A percentile compares a stretch with the other conserved stretches of the same genome.
phyloP scores from a whole-genome alignment of 768 basidiomycete species.

The Psilocybe cyanescens region DNA sequence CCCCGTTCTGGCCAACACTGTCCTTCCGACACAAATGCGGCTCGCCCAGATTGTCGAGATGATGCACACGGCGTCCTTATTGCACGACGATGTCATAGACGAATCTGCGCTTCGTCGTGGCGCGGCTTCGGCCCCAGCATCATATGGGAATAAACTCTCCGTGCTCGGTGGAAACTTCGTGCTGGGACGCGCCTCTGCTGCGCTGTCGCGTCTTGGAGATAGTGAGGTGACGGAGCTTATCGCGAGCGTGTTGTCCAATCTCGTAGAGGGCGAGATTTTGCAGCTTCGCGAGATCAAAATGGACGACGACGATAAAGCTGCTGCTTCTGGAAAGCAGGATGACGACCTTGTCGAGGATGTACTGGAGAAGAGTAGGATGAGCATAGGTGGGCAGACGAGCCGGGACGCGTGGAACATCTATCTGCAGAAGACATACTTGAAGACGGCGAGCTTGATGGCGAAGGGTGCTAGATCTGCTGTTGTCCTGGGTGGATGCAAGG shows the following conservation, averaged over 20 bases:
- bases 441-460: slow-evolving; percentile 93
- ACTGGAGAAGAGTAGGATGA: background rate
- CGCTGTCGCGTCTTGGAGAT: slow-evolving; percentile 79
- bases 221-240: slow-evolving; percentile 89
- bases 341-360: slow-evolving; percentile 19
- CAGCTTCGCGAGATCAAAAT: slow-evolving; percentile 69
- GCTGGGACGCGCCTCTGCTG: slow-evolving; percentile 82
- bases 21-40: slow-evolving; percentile 87
- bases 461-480: slow-evolving; percentile 88
- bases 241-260: slow-evolving; percentile 82
- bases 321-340: slow-evolving; percentile 6
- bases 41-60: slow-evolving; percentile 95
- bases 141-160: slow-evolving; percentile 87
- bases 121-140: slow-evolving; percentile 75
- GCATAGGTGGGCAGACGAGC: slow-evolving; percentile 19
- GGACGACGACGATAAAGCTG: slow-evolving; percentile 24
- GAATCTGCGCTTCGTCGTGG: slow-evolving; percentile 77
- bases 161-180: slow-evolving; percentile 92
- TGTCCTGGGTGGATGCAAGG: slow-evolving; percentile 82
- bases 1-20: slow-evolving; percentile 22
- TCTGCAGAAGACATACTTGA: slow-evolving; percentile 91
- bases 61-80: slow-evolving; percentile 94
- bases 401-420: slow-evolving; percentile 76
- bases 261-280: slow-evolving; percentile 93
- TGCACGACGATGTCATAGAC: slow-evolving; percentile 97